These are phyloP conservation scores for Manihot esculenta DNA, from an alignment of 441 rosid genomes.

Conservation along the genomic window DNA sequence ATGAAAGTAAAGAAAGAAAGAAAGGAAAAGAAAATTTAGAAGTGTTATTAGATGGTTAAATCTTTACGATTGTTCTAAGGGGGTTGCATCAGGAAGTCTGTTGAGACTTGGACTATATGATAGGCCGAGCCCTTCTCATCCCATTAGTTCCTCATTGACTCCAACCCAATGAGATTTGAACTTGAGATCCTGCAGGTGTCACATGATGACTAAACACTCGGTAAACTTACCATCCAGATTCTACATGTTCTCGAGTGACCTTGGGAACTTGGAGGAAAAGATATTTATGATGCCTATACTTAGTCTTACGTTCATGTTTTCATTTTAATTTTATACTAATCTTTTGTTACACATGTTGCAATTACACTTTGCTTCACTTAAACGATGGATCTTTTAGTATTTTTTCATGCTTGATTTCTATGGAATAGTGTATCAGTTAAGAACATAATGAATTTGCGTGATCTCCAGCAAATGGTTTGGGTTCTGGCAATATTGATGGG, in stretches of 20 bases:
- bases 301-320: not conserved
- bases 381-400: not conserved
- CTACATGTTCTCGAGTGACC: not conserved
- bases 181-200: not conserved
- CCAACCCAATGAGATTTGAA: not conserved
- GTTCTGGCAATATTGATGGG: conserved; percentile 53
- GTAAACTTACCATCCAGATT: not conserved
- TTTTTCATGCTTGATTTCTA: too few species aligned
- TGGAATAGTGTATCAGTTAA: not conserved
- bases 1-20: not conserved
- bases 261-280: not conserved
- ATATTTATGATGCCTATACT: not conserved
- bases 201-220: not conserved
- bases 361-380: not conserved
- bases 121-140: not conserved
- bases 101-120: not conserved
- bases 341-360: not conserved
- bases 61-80: not conserved
- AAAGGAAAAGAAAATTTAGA: not conserved
- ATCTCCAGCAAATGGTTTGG: conserved; percentile 56
- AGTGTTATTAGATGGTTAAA: not conserved
- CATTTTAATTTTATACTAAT: not conserved
- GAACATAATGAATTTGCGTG: conserved; percentile 5
- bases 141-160: not conserved
- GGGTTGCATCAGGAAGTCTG: not conserved